phyloP scores from a whole-genome alignment of 2,329 filamentous ascomycete genomes.

The Phialophora chinensis region DNA sequence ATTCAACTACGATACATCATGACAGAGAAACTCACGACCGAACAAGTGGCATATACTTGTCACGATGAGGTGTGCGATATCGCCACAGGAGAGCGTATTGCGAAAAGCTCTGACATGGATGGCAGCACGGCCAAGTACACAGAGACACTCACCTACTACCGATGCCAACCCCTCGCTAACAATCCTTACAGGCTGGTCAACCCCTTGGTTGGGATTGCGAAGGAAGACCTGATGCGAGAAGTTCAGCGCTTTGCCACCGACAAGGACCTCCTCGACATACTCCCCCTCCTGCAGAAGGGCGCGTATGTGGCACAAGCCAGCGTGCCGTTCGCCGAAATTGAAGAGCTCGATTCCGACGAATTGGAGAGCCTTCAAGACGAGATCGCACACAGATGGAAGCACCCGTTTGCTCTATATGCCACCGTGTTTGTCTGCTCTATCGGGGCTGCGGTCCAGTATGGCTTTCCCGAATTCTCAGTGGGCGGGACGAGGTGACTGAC shows the following conservation, averaged over 20 bases:
- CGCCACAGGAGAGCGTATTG: neutral
- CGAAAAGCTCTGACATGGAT: neutral
- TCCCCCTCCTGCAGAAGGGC: slow-evolving; percentile 30
- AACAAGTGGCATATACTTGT: neutral
- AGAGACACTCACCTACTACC: neutral
- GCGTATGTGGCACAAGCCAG: slow-evolving; percentile 42
- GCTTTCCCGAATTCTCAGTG: neutral
- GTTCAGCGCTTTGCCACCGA: slow-evolving; percentile 45
- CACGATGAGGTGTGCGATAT: neutral
- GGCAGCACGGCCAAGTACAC: neutral
- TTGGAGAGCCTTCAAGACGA: slow-evolving; percentile 45
- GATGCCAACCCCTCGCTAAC: neutral
- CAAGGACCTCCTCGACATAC: slow-evolving; percentile 16
- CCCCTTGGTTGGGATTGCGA: slow-evolving; percentile 37
- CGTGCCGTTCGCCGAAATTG: slow-evolving; percentile 42
- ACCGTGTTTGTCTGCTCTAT: slow-evolving; percentile 50
- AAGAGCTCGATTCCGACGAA: slow-evolving; percentile 46
- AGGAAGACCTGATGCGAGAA: slow-evolving; percentile 40
- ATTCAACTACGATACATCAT: neutral
- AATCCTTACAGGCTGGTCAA: slow-evolving; percentile 20
- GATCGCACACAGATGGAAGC: slow-evolving; percentile 45
- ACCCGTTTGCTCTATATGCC: slow-evolving; percentile 47
- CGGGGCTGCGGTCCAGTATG: slow-evolving; percentile 49
- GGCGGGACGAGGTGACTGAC: neutral
- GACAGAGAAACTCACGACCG: neutral